Base-by-base conservation (phyloP, 2,329 filamentous ascomycete species). In the Teratosphaeria pseudoeucalypti region DNA sequence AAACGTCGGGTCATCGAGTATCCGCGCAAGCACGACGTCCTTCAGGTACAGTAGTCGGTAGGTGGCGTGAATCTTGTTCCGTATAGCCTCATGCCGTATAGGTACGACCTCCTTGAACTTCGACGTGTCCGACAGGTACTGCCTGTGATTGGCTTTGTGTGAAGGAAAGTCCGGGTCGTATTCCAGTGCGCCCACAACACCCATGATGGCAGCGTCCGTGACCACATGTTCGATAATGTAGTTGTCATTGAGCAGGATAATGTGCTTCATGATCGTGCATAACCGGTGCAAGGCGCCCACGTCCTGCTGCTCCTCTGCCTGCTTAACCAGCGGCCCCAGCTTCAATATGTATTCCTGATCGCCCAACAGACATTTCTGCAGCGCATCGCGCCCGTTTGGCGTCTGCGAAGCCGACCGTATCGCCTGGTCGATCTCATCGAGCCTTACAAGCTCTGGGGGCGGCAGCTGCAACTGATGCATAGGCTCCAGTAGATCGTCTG, bases 81-180 rank as follows among this genome's bases (percentile, higher is more conserved):
- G 85, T 63, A 96, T 89, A 57, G 82, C 77, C 6, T 86, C 82
- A 67, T 96, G 90, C 67, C 92, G 87, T 66, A 99, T 96, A 58
- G 84, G 87, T 19, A 99, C 92, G 12, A 99, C 94, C 78, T 99
- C 92, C 74, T 96, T 97, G 74, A 91, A 99, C 66, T 91, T 87
- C 23, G 90, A 90, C 68, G 91, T 85, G 71, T 94, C 90, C 62
- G 87, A 85, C 58, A 99, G 81, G 80, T 95, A 99, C 71, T 94
- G 90, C 60, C 94, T 85, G 72, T 99, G 94, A 71, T 97, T 97
- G 27, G 94, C 92, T 73, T 96, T 97, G 79, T 97, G 94, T 61
- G 88, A 91, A 6, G 94, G 94, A 68, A 97, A 99, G 74, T 99
- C 94, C 0, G 94, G 92, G 69, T 99, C 94, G 76, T 97, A 99